Base-by-base conservation (phyloP, 2,329 filamentous ascomycete genomes). In the Colletotrichum cuscutae region DNA sequence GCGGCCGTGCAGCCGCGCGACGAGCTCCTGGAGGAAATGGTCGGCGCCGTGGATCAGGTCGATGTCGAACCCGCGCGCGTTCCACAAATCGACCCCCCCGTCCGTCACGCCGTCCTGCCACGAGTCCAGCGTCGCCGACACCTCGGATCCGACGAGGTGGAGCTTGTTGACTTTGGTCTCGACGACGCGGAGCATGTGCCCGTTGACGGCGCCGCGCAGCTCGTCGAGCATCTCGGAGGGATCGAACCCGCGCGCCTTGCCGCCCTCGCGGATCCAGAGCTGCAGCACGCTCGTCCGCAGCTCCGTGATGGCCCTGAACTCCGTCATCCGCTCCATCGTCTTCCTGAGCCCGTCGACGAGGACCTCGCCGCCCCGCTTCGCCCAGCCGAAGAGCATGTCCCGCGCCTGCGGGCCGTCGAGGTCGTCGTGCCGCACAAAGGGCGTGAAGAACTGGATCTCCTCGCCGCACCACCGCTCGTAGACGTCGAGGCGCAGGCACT, bases 361-460 rank as follows among this genome's bases (percentile, higher is more conserved):
- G 8, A 88, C 85, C 57, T 88, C 83, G 22, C 90, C 89, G 1
- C 90, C 91, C 63, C 87, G 86, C 63, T 86, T 86, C 0, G 91
- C 90, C 93, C 93, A 95, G 32, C 79, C 80, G 26, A 86, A 87
- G 15, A 94, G 86, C 81, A 90, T 90, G 2, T 90, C 88, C 54
- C 88, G 86, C 1, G 90, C 89, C 73, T 91, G 88, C 28, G 85
- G 82, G 24, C 88, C 89, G 28, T 91, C 89, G 5, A 94, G 81
- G 76, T 97, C 93, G 76, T 95, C 94, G 77, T 97, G 92, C 35
- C 94, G 91, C 46, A 97, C 93, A 84, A 95, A 98, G 0, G 95
- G 95, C 1, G 92, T 96, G 79, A 97, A 98, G 75, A 93, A 93
- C 59, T 90, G 90, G 54, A 98, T 93, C 73, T 97, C 94, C 8